phyloP scores from a whole-genome alignment of 106 monocot genomes.

The Amphibolis antarctica region DNA sequence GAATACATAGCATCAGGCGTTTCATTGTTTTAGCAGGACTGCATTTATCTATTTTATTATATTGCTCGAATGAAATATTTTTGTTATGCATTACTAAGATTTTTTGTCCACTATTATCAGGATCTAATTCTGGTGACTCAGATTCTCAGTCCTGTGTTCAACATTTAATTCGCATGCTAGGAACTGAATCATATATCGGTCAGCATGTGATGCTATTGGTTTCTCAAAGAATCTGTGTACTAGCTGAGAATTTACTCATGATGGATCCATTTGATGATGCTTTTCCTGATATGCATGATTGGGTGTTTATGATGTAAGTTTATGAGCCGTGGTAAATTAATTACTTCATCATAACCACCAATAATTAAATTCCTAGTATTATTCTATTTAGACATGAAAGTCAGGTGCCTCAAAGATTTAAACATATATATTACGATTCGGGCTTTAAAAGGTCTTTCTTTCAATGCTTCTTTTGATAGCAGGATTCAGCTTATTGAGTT shows the following conservation, averaged over 20 bases:
- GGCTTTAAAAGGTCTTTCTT: neutral
- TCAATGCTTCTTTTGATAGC: conserved; percentile 1
- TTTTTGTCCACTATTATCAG: conserved; percentile 16
- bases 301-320: conserved; percentile 84
- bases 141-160: conserved; percentile 49
- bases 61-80: neutral
- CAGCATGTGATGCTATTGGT: conserved; percentile 50
- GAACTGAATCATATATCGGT: conserved; percentile 59
- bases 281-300: conserved; percentile 57
- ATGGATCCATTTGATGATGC: conserved; percentile 85
- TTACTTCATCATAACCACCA: too few species aligned
- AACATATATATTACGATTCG: neutral
- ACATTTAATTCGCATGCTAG: conserved; percentile 70
- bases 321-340: too few species aligned
- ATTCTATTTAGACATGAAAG: neutral
- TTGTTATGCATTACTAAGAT: neutral
- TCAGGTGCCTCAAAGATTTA: neutral
- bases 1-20: too few species aligned
- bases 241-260: conserved; percentile 61
- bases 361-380: neutral
- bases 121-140: conserved; percentile 15
- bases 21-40: too few species aligned
- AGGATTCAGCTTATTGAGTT: conserved; percentile 89
- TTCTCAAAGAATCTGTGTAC: conserved; percentile 60
- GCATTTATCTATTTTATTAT: neutral